Conservation (phyloP, 1,139 yeast species). For the Hemisphaericaspora xylofermentans region DNA sequence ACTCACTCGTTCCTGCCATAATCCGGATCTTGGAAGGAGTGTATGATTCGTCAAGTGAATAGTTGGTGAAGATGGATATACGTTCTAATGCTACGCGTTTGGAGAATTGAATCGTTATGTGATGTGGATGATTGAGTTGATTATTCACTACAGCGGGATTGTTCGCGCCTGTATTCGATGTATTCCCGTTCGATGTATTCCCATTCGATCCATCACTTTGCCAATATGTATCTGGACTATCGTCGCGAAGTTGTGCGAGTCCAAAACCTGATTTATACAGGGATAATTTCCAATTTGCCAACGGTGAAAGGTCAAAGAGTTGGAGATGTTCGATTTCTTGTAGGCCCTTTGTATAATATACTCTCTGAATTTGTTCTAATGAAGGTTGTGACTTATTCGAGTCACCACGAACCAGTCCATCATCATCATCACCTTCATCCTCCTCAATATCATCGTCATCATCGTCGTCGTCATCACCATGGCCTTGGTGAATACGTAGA, state of each 20-base stretch:
- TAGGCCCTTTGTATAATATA: slow-evolving; percentile 48
- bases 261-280: slow-evolving; percentile 76
- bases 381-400: slow-evolving; percentile 26
- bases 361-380: slow-evolving; percentile 40
- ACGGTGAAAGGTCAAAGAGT: slow-evolving; percentile 68
- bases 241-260: slow-evolving; percentile 67
- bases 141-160: slow-evolving; percentile 29
- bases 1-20: slow-evolving; percentile 78
- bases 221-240: slow-evolving; percentile 79
- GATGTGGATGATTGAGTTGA: slow-evolving; percentile 74
- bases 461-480: slow-evolving; percentile 7
- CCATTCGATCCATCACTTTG: slow-evolving; percentile 81
- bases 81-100: slow-evolving; percentile 72
- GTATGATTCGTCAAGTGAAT: slow-evolving; percentile 79
- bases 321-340: slow-evolving; percentile 59
- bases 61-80: slow-evolving; percentile 69
- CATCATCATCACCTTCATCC: slow-evolving; percentile 1
- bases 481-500: not conserved
- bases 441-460: slow-evolving; percentile 6
- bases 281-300: slow-evolving; percentile 86
- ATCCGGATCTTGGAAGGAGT: slow-evolving; percentile 77
- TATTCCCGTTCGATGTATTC: slow-evolving; percentile 6
- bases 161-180: slow-evolving; percentile 20
- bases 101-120: slow-evolving; percentile 75
- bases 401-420: slow-evolving; percentile 5